Evolutionary conservation across 108 stramenopile species (phyloP), one percentile per base, ranked within the genome.

Genomic region (Pseudonitzschia delicatissima): DNA sequence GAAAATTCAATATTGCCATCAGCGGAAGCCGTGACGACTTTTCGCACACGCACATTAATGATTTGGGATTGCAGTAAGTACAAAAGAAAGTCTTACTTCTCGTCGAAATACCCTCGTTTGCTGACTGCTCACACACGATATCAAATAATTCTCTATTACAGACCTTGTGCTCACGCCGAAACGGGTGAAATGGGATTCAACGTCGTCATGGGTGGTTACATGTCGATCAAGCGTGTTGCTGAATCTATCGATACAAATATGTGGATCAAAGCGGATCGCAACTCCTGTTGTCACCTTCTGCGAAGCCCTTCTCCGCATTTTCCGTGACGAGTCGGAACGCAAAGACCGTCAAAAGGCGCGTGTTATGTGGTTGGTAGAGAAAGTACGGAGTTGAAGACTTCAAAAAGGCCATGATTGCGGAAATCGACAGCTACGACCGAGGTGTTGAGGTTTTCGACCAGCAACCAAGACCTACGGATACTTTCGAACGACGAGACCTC

Each of bases 1-100:
- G 96, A 29, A 97, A 97, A 74, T 92, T 97, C 80, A 97, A 97
- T 72, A 86, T 97, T 72, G 96, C 94, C 50, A 76, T 97, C 18
- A 82, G 84, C n/a, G 96, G 96, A 39, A 77, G 84, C 32, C 76
- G 93, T 11, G 94, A 95, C 73, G 96, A 97, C 74, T 96, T 81
- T 62, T 84, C 94, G 18, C 96, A 97, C 82, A 95, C 94, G 7
- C 88, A 93, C 79, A 94, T 97, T 79, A 97, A 97, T 68, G 96
- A 97, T 72, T 74, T 97, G 67, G 96, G 96, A 33, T 76, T 96
- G 27, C 76, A 81, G 61, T 88, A 92, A 59, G 61, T 62, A 33
- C n/a, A 6, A 32, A 34, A 55, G 8, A 55, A 11, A 6, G 53
- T 29, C n/a, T n/a, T n/a, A n/a, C n/a, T n/a, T n/a, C n/a, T n/a